These are phyloP conservation scores for Pseudonitzschia multiseries DNA, from an alignment of 108 stramenopile genomes.

Conservation along the genomic window DNA sequence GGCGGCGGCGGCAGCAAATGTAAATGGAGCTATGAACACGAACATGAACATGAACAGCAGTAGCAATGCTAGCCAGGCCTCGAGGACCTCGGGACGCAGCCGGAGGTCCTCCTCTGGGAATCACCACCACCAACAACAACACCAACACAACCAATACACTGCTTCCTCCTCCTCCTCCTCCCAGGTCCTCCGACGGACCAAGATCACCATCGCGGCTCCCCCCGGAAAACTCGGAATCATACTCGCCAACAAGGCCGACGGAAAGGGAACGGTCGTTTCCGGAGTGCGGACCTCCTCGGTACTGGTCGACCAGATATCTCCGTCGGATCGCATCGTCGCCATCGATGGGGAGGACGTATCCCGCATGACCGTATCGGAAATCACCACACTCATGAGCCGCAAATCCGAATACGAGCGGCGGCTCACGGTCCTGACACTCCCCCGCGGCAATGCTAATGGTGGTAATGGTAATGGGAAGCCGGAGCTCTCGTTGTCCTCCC, in stretches of 20 bases:
- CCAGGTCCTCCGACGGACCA: conserved; percentile 42
- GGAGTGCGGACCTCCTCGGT: conserved; percentile 81
- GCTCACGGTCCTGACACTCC: conserved; percentile 57
- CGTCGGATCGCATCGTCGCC: conserved; percentile 85
- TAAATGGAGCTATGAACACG: too few species aligned
- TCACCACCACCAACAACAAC: background rate
- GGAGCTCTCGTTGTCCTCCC: too few species aligned
- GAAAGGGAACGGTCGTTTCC: conserved; percentile 85
- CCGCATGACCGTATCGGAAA: conserved; percentile 87
- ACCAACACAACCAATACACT: too few species aligned
- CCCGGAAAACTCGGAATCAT: conserved; percentile 90
- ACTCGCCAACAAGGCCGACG: conserved; percentile 87
- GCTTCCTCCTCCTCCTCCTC: background rate
- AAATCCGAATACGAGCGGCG: conserved; percentile 85
- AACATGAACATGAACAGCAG: too few species aligned
- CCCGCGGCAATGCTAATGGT: background rate
- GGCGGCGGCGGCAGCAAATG: too few species aligned
- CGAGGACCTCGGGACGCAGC: conserved; percentile 13
- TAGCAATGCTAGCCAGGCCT: conserved; percentile 19
- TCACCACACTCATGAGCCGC: conserved; percentile 87
- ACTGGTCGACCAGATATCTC: conserved; percentile 71
- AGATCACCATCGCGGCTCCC: conserved; percentile 74
- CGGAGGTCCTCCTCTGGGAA: conserved; percentile 29
- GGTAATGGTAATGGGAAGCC: too few species aligned
- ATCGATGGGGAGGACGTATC: conserved; percentile 92